A percentile compares a stretch with the other conserved stretches of the same genome.
Conservation (phyloP, 139 green algal species). For the Zygnema cylindricum region DNA sequence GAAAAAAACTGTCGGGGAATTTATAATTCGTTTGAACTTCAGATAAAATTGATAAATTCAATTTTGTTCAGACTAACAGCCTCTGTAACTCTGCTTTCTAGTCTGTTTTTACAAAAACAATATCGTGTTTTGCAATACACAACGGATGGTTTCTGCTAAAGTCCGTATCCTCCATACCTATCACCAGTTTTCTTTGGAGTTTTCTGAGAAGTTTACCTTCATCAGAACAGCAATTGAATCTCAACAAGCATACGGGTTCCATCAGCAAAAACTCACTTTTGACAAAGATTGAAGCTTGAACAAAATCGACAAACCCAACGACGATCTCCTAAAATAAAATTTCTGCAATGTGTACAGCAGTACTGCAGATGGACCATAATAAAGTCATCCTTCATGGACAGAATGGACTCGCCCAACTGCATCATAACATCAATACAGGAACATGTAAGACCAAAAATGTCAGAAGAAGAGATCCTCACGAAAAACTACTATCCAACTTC, state of each 20-base stretch:
- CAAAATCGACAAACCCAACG: conserved; percentile 32
- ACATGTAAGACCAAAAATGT: too few relatives aligned
- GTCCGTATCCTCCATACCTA: background rate
- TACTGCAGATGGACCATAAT: conserved; percentile 95
- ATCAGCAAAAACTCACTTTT: conserved; percentile 10
- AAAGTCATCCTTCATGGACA: conserved; percentile 96
- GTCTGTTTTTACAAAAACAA: too few relatives aligned
- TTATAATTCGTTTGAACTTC: too few relatives aligned
- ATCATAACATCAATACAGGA: too few relatives aligned
- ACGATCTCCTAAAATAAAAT: conserved; percentile 66
- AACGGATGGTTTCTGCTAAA: conserved; percentile 5
- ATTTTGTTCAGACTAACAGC: too few relatives aligned
- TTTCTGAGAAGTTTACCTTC: background rate
- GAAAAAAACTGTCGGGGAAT: too few relatives aligned
- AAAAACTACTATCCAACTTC: too few relatives aligned
- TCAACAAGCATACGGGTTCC: background rate
- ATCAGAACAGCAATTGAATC: background rate
- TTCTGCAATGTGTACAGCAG: conserved; percentile 87
- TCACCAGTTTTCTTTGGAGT: background rate
- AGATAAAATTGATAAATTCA: too few relatives aligned
- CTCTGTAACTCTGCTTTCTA: too few relatives aligned
- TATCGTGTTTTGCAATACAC: conserved; percentile 21
- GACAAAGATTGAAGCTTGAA: conserved; percentile 55
- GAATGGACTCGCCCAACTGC: conserved; percentile 83
- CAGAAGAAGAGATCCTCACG: too few relatives aligned